These are phyloP conservation scores for Hysterangium stoloniferum DNA, from an alignment of 768 basidiomycete species.

Conservation along the genomic window DNA sequence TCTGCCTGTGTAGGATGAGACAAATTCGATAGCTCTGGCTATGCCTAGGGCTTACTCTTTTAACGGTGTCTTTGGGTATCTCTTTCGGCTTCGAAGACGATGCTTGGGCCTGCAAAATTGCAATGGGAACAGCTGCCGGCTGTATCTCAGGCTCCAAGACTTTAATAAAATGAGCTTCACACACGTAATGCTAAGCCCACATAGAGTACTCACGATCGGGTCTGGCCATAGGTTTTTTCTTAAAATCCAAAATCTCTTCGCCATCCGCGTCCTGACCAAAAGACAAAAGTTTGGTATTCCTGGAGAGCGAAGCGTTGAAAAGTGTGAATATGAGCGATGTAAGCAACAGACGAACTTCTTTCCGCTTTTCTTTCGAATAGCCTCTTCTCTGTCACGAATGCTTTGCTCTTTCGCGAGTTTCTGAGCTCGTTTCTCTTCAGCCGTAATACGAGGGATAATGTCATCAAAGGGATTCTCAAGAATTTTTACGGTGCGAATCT, in stretches of 20 bases:
- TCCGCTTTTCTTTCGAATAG: slow-evolving; percentile 59
- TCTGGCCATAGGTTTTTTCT: slow-evolving; percentile 77
- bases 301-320: slow-evolving; percentile 23
- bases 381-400: slow-evolving; percentile 73
- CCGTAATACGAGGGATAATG: slow-evolving; percentile 93
- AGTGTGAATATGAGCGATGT: background rate
- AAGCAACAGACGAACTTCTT: slow-evolving; percentile 57
- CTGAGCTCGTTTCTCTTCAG: slow-evolving; percentile 82
- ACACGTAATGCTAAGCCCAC: no score
- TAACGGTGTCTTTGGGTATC: slow-evolving; percentile 21
- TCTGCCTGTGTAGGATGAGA: slow-evolving; percentile 9
- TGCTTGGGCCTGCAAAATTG: background rate
- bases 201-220: slow-evolving; percentile 64
- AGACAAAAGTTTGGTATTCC: slow-evolving; percentile 84
- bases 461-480: slow-evolving; percentile 93
- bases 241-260: slow-evolving; percentile 42
- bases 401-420: slow-evolving; percentile 70
- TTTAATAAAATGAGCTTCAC: background rate
- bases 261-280: slow-evolving; percentile 72
- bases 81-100: slow-evolving; percentile 21
- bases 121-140: background rate
- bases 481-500: slow-evolving; percentile 78
- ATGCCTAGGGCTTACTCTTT: no score
- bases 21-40: background rate
- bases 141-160: slow-evolving; percentile 1